Conservation (phyloP, 139 green algal genomes). For the Chlorella sorokiniana region DNA sequence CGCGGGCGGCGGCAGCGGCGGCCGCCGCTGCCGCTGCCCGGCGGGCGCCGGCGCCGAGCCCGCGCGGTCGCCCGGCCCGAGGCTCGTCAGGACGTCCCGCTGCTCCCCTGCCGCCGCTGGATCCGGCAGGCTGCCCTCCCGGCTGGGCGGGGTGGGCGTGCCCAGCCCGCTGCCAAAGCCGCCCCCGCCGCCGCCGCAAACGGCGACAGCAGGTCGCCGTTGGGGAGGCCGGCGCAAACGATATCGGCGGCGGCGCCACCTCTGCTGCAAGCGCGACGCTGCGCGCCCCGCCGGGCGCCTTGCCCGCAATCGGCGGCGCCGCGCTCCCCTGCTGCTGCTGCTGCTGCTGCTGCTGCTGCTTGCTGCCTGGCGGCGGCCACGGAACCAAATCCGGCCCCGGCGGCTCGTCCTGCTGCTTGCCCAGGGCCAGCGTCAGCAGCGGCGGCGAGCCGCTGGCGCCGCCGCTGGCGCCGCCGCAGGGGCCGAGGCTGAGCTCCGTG, state of each 20-base stretch:
- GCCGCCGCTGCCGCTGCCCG: background rate
- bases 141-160: background rate
- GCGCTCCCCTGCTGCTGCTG: background rate
- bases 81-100: too few species aligned
- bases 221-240: too few species aligned
- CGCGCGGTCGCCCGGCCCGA: background rate
- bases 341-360: background rate
- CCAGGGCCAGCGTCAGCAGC: too few species aligned
- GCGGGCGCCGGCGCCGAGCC: background rate
- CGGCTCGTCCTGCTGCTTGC: too few species aligned
- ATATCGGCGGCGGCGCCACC: too few species aligned
- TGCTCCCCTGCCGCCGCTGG: background rate
- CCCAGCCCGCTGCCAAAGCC: background rate
- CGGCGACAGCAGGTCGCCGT: background rate
- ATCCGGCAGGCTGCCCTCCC: background rate
- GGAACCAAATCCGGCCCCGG: background rate
- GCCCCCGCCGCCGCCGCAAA: background rate
- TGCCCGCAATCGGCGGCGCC: background rate
- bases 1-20: background rate
- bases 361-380: background rate
- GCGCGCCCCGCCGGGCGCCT: too few species aligned
- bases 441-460: too few species aligned
- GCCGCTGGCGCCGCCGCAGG: too few species aligned
- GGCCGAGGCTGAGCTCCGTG: too few species aligned
- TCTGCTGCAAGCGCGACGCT: too few species aligned